These are phyloP conservation scores for Leucocoprinus leucothites DNA, from an alignment of 768 basidiomycete species.

Conservation along the genomic window DNA sequence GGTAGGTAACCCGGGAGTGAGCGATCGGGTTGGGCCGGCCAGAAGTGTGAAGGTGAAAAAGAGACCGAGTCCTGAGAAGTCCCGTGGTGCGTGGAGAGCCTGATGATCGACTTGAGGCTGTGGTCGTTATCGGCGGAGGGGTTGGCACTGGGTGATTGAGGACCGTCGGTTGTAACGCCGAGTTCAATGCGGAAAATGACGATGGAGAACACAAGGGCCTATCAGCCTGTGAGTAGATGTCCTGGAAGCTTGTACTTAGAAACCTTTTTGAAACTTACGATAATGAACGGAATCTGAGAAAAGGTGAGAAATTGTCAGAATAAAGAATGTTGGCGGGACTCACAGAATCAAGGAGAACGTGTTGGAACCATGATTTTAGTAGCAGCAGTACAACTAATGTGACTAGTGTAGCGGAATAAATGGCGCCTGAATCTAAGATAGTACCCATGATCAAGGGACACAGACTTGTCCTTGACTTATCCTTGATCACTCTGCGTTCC, in stretches of 20 bases:
- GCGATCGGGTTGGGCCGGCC: conserved; percentile 1
- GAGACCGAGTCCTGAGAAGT: background rate
- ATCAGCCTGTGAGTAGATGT: background rate
- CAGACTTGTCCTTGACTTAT: conserved; percentile 13
- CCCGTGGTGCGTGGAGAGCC: background rate
- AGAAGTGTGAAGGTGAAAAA: background rate
- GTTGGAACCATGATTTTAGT: conserved; percentile 28
- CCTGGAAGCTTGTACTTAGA: too few species aligned
- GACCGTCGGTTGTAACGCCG: conserved; percentile 18
- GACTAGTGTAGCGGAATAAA: conserved; percentile 30
- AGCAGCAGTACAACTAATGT: conserved; percentile 26
- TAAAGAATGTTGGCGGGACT: conserved; percentile 12
- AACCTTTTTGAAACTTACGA: conserved; percentile 7
- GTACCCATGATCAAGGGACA: conserved; percentile 24
- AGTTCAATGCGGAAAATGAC: conserved; percentile 33
- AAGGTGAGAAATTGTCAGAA: too few species aligned
- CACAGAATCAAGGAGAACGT: conserved; percentile 29
- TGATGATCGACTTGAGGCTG: background rate
- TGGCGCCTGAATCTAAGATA: conserved; percentile 30
- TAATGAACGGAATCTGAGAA: conserved; percentile 2
- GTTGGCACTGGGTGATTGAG: background rate
- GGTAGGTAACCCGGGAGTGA: background rate
- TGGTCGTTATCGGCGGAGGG: background rate
- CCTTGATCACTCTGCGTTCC: background rate
- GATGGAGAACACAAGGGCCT: conserved; percentile 32